These are phyloP conservation scores for Raffaelea arxii DNA, from an alignment of 2,329 filamentous ascomycete genomes.

Conservation along the genomic window DNA sequence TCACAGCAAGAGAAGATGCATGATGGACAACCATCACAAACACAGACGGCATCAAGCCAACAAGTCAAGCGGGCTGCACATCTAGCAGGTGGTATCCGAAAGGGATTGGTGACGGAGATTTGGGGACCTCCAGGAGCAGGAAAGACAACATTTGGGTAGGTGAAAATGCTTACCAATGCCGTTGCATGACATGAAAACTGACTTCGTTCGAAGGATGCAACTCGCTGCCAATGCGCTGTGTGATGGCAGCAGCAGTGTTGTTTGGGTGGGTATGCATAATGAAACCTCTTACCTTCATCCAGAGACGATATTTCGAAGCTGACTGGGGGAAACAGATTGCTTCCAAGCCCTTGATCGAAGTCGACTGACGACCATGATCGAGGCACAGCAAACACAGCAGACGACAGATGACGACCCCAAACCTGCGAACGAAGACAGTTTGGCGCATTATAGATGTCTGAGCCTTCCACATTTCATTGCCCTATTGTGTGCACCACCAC, in stretches of 20 bases:
- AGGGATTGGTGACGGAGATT: slow-evolving; percentile 74
- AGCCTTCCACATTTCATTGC: slow-evolving; percentile 67
- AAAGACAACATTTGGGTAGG: slow-evolving; percentile 75
- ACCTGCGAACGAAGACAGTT: slow-evolving; percentile 20
- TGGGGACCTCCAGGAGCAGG: slow-evolving; percentile 81
- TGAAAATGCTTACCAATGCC: slow-evolving; percentile 5
- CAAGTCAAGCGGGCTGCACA: background rate
- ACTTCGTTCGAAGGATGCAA: slow-evolving; percentile 29
- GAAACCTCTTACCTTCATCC: background rate
- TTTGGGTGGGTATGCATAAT: slow-evolving; percentile 67
- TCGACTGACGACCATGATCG: slow-evolving; percentile 21
- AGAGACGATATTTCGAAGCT: background rate
- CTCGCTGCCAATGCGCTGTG: slow-evolving; percentile 54
- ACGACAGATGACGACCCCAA: slow-evolving; percentile 8
- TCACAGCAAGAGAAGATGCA: background rate
- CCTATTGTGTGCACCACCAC: slow-evolving; percentile 58
- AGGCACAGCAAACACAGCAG: slow-evolving; percentile 10
- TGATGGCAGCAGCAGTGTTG: slow-evolving; percentile 50
- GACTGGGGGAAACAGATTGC: slow-evolving; percentile 27
- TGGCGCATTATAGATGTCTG: slow-evolving; percentile 41
- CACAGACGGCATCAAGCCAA: background rate
- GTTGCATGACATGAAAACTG: background rate
- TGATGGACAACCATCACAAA: background rate
- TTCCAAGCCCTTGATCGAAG: slow-evolving; percentile 32
- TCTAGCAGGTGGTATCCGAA: slow-evolving; percentile 49